Conservation (phyloP, 495 filamentous ascomycete genomes). For the Parmelia sp. region DNA sequence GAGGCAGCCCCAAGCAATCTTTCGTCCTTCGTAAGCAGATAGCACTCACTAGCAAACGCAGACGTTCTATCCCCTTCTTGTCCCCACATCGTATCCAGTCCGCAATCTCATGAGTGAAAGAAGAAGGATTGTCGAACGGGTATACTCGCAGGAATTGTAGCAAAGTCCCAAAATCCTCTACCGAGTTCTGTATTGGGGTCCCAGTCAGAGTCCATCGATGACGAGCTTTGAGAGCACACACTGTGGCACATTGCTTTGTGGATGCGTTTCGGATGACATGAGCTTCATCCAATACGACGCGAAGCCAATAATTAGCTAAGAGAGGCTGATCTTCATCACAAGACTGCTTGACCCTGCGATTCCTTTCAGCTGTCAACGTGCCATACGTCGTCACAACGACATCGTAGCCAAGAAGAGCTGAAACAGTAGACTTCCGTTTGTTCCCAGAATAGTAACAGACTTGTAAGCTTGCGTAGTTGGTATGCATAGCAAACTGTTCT, state of each 20-base stretch:
- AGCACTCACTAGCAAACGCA: conserved; percentile 36
- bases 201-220: conserved; percentile 28
- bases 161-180: conserved; percentile 18
- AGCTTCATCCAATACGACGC: too few relatives aligned
- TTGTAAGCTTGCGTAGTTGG: conserved; percentile 23
- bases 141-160: conserved; percentile 23
- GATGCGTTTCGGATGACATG: conserved; percentile 26
- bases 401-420: conserved; percentile 20
- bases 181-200: conserved; percentile 29
- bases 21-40: conserved; percentile 38
- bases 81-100: conserved; percentile 20
- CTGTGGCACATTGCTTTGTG: conserved; percentile 23
- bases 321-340: conserved; percentile 8
- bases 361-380: too few relatives aligned
- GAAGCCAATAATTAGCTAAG: too few relatives aligned
- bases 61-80: conserved; percentile 28
- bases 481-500: conserved; percentile 30
- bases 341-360: conserved; percentile 16
- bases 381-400: too few relatives aligned
- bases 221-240: conserved; percentile 17
- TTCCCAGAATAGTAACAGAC: conserved; percentile 34
- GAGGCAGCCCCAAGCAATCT: conserved; percentile 10
- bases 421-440: conserved; percentile 14
- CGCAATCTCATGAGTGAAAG: conserved; percentile 32
- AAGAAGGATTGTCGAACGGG: conserved; percentile 25